Evolutionary conservation across 768 basidiomycete genomes (phyloP).

Genomic region (Erythrobasidium yunnanense): DNA sequence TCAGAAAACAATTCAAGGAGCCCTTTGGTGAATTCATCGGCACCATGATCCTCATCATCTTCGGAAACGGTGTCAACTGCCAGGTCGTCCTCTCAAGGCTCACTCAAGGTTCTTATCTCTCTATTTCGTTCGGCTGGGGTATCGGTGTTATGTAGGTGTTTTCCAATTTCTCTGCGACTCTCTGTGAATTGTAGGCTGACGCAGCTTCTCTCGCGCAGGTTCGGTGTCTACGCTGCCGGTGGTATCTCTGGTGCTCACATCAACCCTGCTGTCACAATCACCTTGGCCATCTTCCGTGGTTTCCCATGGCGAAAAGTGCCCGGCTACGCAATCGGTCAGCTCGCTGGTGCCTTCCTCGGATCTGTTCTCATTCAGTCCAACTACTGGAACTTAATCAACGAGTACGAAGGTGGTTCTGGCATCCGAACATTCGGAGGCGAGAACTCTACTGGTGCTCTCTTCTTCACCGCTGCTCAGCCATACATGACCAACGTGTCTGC

Average conservation of each 20-base stretch:
- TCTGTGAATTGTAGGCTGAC: too few relatives aligned
- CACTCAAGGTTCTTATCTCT: slow-evolving; percentile 14
- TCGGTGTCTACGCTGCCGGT: slow-evolving; percentile 27
- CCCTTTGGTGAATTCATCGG: not conserved
- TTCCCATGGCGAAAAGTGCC: slow-evolving; percentile 28
- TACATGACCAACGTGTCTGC: not conserved
- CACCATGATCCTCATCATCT: slow-evolving; percentile 23
- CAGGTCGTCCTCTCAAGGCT: slow-evolving; percentile 25
- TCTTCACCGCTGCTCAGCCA: slow-evolving; percentile 18
- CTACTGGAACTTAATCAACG: not conserved
- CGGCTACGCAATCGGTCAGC: slow-evolving; percentile 9
- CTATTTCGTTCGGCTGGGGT: slow-evolving; percentile 27
- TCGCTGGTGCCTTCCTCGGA: not conserved
- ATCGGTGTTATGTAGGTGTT: slow-evolving; percentile 29
- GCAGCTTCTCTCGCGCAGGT: too few relatives aligned
- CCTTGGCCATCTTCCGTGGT: slow-evolving; percentile 22
- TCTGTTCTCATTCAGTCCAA: not conserved
- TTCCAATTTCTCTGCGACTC: too few relatives aligned
- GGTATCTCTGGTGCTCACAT: slow-evolving; percentile 28
- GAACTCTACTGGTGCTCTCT: slow-evolving; percentile 17
- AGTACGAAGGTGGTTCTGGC: slow-evolving; percentile 1
- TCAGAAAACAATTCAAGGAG: too few relatives aligned
- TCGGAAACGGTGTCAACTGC: slow-evolving; percentile 19
- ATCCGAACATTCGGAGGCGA: slow-evolving; percentile 20
- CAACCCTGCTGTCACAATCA: slow-evolving; percentile 25